Evolutionary conservation across 148 eudicot genomes (phyloP), one percentile per base, ranked within the genome.

Genomic region (Nyssa sinensis): DNA sequence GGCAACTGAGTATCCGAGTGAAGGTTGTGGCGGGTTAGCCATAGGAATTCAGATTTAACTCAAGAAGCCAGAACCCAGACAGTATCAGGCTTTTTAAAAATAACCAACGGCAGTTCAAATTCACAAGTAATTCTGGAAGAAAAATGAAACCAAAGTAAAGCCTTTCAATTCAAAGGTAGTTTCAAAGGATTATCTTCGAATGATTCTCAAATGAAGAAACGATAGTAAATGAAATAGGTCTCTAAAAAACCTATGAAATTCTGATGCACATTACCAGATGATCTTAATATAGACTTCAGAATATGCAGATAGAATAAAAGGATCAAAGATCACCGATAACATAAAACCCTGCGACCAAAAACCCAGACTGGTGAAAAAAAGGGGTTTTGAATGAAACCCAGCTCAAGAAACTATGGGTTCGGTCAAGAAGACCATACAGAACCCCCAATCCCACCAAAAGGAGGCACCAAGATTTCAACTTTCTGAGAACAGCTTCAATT

Each of bases 1-100:
- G 69, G 72, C 19, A 21, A 71, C 74, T n/a, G 84, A 68, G 62
- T 67, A 69, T 33, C 76, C 78, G 28, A 70, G 24, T 12, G 86
- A 49, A 65, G 75, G 33, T 29, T 75, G 79, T 39, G 79, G 78
- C 27, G 74, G 77, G 55, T 79, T 82, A 44, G 81, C 78, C 87
- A 84, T 81, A n/a, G n/a, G n/a, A 25, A 63, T 25, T 57, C 74
- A 55, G 65, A 53, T 41, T 63, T 35, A 44, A 5, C 35, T 31
- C 47, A 39, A 77, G 57, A 74, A 57, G 64, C 39, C 31, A 64
- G 5, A 23, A n/a, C n/a, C n/a, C 17, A 62, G n/a, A n/a, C n/a
- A n/a, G n/a, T n/a, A n/a, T n/a, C n/a, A n/a, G 57, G 66, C 29
- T 31, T 47, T 70, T 35, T 33, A 59, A 58, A 62, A 32, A 33